Evolutionary conservation across 805 yeast genomes (phyloP).

Genomic region (Yarrowia deformans): DNA sequence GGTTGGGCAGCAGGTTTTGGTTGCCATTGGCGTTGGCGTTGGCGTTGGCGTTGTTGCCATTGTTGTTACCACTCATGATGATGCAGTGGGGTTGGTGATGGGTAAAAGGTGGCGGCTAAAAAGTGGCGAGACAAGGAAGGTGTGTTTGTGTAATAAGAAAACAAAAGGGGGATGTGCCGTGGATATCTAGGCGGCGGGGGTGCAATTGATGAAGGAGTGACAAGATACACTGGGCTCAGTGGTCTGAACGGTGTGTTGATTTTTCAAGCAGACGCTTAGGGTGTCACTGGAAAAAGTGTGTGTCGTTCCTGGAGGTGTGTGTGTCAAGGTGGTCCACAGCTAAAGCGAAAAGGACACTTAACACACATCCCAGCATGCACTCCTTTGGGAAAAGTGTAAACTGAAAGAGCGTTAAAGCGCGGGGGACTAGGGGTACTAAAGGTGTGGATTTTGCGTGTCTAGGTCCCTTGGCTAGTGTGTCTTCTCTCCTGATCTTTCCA

Average conservation of each 20-base stretch:
- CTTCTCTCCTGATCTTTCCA: too few species aligned
- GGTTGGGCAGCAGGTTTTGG: constrained; percentile 38
- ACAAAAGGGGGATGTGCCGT: background rate
- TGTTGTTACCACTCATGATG: constrained; percentile 38
- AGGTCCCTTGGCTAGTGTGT: too few species aligned
- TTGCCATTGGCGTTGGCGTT: background rate
- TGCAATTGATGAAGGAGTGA: constrained; percentile 33
- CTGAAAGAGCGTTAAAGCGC: constrained; percentile 22
- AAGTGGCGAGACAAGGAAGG: constrained; percentile 33
- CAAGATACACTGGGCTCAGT: constrained; percentile 16
- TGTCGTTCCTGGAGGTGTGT: background rate
- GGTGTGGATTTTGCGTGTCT: background rate
- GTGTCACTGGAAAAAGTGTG: background rate
- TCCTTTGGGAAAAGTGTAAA: constrained; percentile 36
- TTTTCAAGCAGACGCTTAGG: background rate
- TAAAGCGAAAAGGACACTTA: constrained; percentile 36
- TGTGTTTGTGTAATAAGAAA: background rate
- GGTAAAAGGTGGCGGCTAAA: constrained; percentile 1
- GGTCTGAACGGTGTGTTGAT: background rate
- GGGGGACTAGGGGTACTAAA: background rate
- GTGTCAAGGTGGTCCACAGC: background rate
- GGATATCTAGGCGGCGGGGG: background rate
- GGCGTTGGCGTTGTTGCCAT: background rate
- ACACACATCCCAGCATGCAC: constrained; percentile 31
- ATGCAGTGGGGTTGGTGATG: background rate